Percentiles rank a stretch among this genome's conserved stretches.
These are phyloP conservation scores for Amphichorda felina DNA, from an alignment of 2,329 filamentous ascomycete species.

Conservation along the genomic window DNA sequence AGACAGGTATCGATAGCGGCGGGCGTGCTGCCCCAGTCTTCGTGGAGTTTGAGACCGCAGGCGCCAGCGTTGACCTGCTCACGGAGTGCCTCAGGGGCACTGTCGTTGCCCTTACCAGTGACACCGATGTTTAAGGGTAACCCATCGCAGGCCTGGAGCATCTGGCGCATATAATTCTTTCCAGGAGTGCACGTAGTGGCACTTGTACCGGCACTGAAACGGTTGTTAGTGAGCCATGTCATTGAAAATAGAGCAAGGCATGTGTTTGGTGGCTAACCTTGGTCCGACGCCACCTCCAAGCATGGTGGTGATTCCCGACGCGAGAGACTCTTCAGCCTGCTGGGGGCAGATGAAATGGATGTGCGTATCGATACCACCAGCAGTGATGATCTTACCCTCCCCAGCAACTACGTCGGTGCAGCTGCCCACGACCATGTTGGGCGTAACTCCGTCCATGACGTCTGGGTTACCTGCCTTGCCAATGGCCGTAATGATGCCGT, in stretches of 20 bases:
- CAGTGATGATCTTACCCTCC: constrained; percentile 83
- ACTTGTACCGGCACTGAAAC: constrained; percentile 63
- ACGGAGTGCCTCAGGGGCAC: constrained; percentile 53
- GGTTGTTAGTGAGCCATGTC: constrained; percentile 5
- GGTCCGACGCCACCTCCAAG: constrained; percentile 86
- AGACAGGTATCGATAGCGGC: constrained; percentile 85
- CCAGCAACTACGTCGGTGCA: constrained; percentile 88
- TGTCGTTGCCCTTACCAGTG: constrained; percentile 90
- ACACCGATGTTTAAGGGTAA: constrained; percentile 83
- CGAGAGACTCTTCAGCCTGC: constrained; percentile 71
- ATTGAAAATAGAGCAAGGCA: neutral
- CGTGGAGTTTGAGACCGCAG: constrained; percentile 85
- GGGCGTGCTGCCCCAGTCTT: constrained; percentile 91
- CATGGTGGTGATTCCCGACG: constrained; percentile 82
- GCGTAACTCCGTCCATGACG: constrained; percentile 79
- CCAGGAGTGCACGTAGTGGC: constrained; percentile 92
- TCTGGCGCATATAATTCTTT: constrained; percentile 69
- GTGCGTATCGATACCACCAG: constrained; percentile 80
- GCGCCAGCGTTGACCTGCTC: constrained; percentile 77
- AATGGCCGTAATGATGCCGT: constrained; percentile 76
- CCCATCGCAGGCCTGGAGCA: constrained; percentile 77
- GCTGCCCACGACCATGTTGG: constrained; percentile 69
- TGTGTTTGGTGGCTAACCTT: constrained; percentile 35
- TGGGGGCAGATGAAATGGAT: constrained; percentile 95
- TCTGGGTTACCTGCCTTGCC: constrained; percentile 97